A percentile compares a stretch with the other conserved stretches of the same genome.
Evolutionary conservation across 2,329 filamentous ascomycete genomes (phyloP).

Genomic region (Monilinia aucupariae): DNA sequence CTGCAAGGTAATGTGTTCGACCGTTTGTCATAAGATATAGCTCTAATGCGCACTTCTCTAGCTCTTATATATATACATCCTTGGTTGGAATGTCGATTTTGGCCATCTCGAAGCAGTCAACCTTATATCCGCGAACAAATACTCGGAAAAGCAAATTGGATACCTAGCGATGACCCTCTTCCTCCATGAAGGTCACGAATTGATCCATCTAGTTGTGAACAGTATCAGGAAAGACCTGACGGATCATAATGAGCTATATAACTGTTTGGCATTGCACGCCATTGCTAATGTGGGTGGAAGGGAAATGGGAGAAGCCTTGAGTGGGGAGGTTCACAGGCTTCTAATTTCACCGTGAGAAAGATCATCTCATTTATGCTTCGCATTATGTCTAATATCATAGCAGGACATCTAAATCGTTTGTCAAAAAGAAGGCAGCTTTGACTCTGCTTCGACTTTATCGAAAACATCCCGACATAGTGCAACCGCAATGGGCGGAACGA

Average conservation of each 20-base stretch:
- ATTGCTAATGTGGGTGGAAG: conserved; percentile 96
- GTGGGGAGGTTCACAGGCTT: conserved; percentile 84
- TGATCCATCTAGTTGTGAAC: conserved; percentile 94
- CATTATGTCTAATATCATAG: conserved; percentile 10
- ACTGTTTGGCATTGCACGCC: conserved; percentile 91
- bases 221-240: conserved; percentile 94
- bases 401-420: conserved; percentile 85
- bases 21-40: neutral
- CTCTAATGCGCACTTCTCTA: conserved; percentile 16
- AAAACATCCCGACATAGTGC: conserved; percentile 88
- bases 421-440: conserved; percentile 97
- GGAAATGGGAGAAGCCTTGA: conserved; percentile 95
- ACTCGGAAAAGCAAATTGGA: conserved; percentile 98
- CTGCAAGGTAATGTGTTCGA: conserved; percentile 63
- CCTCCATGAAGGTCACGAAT: conserved; percentile 92
- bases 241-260: conserved; percentile 95
- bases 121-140: conserved; percentile 91
- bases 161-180: conserved; percentile 97
- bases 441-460: conserved; percentile 90
- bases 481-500: conserved; percentile 93
- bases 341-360: conserved; percentile 81
- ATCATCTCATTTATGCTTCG: neutral
- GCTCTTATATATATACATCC: conserved; percentile 97
- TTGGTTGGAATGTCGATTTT: conserved; percentile 98
- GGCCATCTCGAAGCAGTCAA: conserved; percentile 98